Base-by-base conservation (phyloP, 106 monocot species). In the Acorus calamus region DNA sequence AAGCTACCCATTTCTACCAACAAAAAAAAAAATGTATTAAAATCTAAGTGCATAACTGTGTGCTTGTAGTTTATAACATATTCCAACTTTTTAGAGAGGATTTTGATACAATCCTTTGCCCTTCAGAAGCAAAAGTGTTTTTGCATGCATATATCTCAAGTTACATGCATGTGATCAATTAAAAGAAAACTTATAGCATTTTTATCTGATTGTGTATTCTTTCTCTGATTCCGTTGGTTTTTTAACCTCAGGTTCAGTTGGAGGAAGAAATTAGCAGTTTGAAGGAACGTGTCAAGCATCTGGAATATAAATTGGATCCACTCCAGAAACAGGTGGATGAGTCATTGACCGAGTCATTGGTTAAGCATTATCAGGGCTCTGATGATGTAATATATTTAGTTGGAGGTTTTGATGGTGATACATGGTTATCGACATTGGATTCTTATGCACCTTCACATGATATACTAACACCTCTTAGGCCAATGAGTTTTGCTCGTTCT, bases 351-450 rank as follows among this genome's bases (percentile, higher is more conserved):
- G 50, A 78, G 49, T 51, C 72, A 55, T 3, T 47, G 14, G 58
- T 54, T 62, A 74, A 71, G 41, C 72, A 76, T 47, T 56, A 11
- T 54, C 62, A 84, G 50, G 70, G 63, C 56, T 74, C 66, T 66
- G 81, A 84, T 13, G 57, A 79, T 6, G 12, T 45, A 28, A 87
- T 92, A 46, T 92, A 92, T 60, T 60, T 92, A 43, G 74, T 84
- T 9, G 84, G 87, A 14, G 87, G 87, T 53, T 78, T 59, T 42
- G 61, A 82, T 78, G 89, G 84, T 3, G 48, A 45, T 44, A 70
- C 77, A 42, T 94, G 84, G 81, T 64, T 94, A 62, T 80, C 82
- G 55, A 4, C 87, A 2, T 52, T 90, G 28, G 90, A 94, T 68
- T 81, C 73, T 8, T 90, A 84, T 71, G 84, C 77, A 11, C 84